phyloP scores from a whole-genome alignment of 176 grass and related monocot genomes.

The Ananas comosus region DNA sequence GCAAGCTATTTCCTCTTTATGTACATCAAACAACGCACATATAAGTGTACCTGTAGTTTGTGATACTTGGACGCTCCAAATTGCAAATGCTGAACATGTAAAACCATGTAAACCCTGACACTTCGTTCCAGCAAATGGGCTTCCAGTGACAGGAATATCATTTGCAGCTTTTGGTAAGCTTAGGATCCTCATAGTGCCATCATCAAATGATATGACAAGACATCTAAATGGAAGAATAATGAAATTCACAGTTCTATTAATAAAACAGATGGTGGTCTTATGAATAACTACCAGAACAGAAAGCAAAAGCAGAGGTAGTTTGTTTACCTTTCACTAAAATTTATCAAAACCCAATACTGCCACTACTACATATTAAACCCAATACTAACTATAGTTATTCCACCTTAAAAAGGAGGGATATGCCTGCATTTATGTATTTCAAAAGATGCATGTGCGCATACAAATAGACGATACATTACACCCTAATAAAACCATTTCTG shows the following conservation, averaged over 20 bases:
- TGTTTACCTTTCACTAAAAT: too few relatives aligned
- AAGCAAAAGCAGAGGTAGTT: too few relatives aligned
- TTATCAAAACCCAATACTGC: too few relatives aligned
- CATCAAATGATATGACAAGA: constrained; percentile 68
- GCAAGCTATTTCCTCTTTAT: too few relatives aligned
- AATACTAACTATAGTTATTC: too few relatives aligned
- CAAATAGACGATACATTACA: too few relatives aligned
- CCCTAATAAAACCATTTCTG: too few relatives aligned
- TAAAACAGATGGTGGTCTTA: not conserved
- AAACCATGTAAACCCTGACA: constrained; percentile 59
- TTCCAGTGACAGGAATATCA: constrained; percentile 72
- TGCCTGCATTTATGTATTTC: too few relatives aligned
- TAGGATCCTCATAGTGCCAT: constrained; percentile 72
- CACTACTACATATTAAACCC: too few relatives aligned
- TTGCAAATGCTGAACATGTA: constrained; percentile 63
- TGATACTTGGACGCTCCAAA: constrained; percentile 80
- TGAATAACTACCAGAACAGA: not conserved
- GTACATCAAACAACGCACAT: not conserved
- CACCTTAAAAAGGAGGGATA: too few relatives aligned
- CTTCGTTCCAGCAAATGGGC: constrained; percentile 51
- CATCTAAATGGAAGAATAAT: constrained; percentile 43
- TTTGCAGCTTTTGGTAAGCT: constrained; percentile 68
- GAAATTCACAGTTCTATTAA: constrained; percentile 16
- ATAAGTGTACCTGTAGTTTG: constrained; percentile 52
- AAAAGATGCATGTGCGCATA: too few relatives aligned